These are phyloP conservation scores for Colletotrichum lentis DNA, from an alignment of 2,329 filamentous ascomycete genomes.

Conservation along the genomic window DNA sequence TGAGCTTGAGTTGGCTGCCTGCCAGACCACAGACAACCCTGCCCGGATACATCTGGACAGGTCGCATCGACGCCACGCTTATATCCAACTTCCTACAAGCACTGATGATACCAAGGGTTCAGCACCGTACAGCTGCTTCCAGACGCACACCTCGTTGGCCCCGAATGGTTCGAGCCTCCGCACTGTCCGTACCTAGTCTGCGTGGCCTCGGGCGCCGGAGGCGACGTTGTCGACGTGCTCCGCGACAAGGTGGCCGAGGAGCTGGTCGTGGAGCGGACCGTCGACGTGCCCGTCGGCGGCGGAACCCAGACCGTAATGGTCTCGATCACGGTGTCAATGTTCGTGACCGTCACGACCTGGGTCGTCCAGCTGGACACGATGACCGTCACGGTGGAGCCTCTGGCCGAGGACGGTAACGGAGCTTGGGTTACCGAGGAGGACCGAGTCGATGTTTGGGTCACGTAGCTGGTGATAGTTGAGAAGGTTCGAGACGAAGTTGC, in stretches of 20 bases:
- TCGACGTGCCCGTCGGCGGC: conserved; percentile 11
- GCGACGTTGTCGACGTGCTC: conserved; percentile 2
- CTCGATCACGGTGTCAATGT: conserved; percentile 24
- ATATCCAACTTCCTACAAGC: conserved; percentile 1
- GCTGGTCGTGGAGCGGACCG: neutral
- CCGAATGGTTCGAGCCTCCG: conserved; percentile 27
- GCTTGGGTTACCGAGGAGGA: neutral
- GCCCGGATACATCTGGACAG: neutral
- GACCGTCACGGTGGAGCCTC: conserved; percentile 10
- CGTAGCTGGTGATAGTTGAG: neutral
- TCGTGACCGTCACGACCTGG: conserved; percentile 17
- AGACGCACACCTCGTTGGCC: conserved; percentile 30
- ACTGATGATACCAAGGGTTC: conserved; percentile 32
- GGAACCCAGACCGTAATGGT: conserved; percentile 31
- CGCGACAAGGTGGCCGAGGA: neutral
- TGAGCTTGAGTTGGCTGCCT: neutral
- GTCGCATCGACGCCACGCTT: neutral
- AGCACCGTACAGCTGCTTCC: conserved; percentile 30
- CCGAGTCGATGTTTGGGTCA: neutral
- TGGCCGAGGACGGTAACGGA: neutral
- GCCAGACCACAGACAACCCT: neutral
- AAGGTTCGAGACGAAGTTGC: neutral
- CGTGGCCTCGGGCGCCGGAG: conserved; percentile 23
- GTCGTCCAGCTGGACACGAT: conserved; percentile 32
- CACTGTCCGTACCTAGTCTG: conserved; percentile 36